phyloP scores from a whole-genome alignment of 805 yeast genomes.

The Dipodascus albidus region DNA sequence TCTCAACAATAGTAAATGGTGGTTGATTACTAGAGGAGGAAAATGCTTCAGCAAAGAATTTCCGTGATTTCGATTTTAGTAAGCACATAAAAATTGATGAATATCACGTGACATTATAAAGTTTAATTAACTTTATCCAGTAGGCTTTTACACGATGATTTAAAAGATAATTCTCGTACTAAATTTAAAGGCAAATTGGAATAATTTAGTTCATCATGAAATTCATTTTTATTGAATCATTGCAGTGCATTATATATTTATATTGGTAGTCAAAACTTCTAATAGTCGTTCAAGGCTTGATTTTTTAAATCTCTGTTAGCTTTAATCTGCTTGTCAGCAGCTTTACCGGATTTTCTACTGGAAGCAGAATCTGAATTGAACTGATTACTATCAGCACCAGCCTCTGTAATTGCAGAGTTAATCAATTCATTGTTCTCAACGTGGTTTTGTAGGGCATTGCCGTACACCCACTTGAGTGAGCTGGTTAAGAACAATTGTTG shows the following conservation, averaged over 20 bases:
- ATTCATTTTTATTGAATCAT: neutral
- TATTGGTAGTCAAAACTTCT: neutral
- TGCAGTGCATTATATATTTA: neutral
- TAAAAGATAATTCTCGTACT: too few relatives aligned
- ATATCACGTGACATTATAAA: neutral
- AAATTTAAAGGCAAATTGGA: too few relatives aligned
- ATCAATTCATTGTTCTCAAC: conserved; percentile 21
- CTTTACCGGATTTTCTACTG: neutral
- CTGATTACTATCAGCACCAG: neutral
- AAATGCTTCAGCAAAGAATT: too few relatives aligned
- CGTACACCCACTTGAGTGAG: conserved; percentile 26
- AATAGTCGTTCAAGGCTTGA: neutral
- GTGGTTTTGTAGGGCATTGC: conserved; percentile 26
- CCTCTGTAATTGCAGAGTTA: neutral
- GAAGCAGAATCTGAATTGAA: neutral
- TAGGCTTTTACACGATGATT: too few relatives aligned
- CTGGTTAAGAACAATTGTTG: conserved; percentile 22
- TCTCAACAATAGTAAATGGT: too few relatives aligned
- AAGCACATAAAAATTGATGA: too few relatives aligned
- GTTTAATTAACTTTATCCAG: too few relatives aligned
- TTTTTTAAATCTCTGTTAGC: neutral
- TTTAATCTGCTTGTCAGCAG: neutral
- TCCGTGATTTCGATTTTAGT: too few relatives aligned
- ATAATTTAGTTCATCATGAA: too few relatives aligned
- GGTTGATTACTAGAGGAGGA: too few relatives aligned